Evolutionary conservation across 768 basidiomycete genomes (phyloP), one percentile per base, ranked within the genome.

Genomic region (Auricularia heimuer): DNA sequence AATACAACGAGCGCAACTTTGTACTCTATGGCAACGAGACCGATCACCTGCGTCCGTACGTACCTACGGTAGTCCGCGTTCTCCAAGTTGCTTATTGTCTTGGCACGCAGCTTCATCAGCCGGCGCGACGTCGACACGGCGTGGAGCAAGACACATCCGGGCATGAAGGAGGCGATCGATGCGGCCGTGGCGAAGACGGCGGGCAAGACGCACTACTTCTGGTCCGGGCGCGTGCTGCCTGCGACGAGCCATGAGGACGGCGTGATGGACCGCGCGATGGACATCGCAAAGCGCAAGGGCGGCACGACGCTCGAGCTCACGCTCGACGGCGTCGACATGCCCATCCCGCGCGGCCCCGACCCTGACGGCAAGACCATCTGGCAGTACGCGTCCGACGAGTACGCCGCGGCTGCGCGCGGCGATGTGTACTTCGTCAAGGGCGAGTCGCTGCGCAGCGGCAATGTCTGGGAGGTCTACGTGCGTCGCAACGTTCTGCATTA

Each of bases 321-420:
- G 56, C 29, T 60, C 56, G 56, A 29, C 56, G 56, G 29, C 47
- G 56, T 60, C 29, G 34, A 35, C 33, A 60, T 60, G 56, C 56
- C 56, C 14, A 29, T 35, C 11, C 34, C 34, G 29, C 24, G 56
- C 56, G 56, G 56, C 56, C 24, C 29, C 24, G 56, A 60, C 56
- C 14, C 21, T 2, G 56, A 60, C 56, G 29, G 24, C 24, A 35
- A 60, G 56, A 35, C 24, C 8, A 60, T 60, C 24, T 60, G 56
- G 56, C 56, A 60, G 56, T 60, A 60, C 56, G 56, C 56, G 29
- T 60, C 56, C 24, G 56, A 60, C 29, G 56, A 24, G 18, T 60
- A 60, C 29, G 56, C 56, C 4, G 56, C 24, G 8, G 47, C 56
- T 21, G 29, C 24, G 24, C 14, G 29, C 2, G 34, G 34, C 10